Percentiles rank a stretch among this genome's conserved stretches.
Evolutionary conservation across 345 rosid species (phyloP).

Genomic region (Populus simonii): DNA sequence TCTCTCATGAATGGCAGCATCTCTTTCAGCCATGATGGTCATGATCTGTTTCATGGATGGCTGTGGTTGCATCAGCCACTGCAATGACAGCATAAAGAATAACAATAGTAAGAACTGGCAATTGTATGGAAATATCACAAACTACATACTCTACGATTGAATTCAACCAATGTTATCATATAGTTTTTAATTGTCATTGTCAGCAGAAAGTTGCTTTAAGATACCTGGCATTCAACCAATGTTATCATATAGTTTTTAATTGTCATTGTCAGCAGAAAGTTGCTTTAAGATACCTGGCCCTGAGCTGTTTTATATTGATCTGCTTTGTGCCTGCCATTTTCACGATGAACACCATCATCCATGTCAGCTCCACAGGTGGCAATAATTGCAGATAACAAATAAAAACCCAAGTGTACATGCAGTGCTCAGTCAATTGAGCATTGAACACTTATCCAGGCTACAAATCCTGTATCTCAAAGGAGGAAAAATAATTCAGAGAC

Average conservation of each 20-base stretch:
- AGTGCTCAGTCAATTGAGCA: slow-evolving; percentile 21
- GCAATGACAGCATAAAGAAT: slow-evolving; percentile 26
- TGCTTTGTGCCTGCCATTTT: slow-evolving; percentile 80
- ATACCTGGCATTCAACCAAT: slow-evolving; percentile 56
- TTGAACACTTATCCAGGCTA: slow-evolving; percentile 4
- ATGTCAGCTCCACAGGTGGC: slow-evolving; percentile 33
- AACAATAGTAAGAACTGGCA: slow-evolving; percentile 14
- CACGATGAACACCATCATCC: slow-evolving; percentile 96
- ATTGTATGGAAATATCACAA: neutral
- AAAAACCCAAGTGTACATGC: slow-evolving; percentile 6
- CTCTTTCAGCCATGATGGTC: slow-evolving; percentile 93
- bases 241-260: neutral
- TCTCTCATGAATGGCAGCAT: slow-evolving; percentile 90
- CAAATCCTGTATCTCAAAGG: slow-evolving; percentile 18
- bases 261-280: slow-evolving; percentile 8
- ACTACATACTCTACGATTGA: neutral
- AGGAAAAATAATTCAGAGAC: neutral
- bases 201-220: slow-evolving; percentile 6
- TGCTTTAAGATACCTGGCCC: slow-evolving; percentile 62
- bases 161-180: neutral
- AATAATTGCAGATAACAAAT: slow-evolving; percentile 2
- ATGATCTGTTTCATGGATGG: slow-evolving; percentile 99
- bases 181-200: neutral
- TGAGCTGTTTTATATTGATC: slow-evolving; percentile 73
- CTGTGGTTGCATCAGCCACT: slow-evolving; percentile 95